These are phyloP conservation scores for Plasmodium vinckei DNA, from an alignment of 169 alveolate genomes.

Conservation along the genomic window DNA sequence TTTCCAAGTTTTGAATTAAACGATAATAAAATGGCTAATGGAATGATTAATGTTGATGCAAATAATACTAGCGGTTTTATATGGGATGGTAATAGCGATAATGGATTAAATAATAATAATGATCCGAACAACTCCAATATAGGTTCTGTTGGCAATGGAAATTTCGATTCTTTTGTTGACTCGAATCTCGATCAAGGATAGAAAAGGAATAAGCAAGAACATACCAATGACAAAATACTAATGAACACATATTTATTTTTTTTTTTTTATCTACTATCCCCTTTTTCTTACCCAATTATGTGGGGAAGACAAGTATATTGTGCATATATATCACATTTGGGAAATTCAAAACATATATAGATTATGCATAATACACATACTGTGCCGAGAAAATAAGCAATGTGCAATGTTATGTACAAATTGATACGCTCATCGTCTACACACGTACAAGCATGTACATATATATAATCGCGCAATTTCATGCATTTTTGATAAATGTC, in stretches of 20 bases:
- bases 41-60: background rate
- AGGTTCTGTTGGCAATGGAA: background rate
- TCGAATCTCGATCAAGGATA: constrained; percentile 6
- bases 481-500: background rate
- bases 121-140: background rate
- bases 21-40: background rate
- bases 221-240: background rate
- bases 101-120: background rate
- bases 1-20: constrained; percentile 11
- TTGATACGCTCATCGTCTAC: no score
- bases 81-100: constrained; percentile 21
- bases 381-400: no score
- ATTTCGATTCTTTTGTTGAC: constrained; percentile 11
- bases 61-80: background rate
- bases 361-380: no score
- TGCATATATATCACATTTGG: no score
- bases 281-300: no score
- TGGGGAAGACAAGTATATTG: no score
- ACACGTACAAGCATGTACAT: no score
- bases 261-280: no score
- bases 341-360: no score
- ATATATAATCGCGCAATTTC: background rate
- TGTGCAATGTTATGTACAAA: no score
- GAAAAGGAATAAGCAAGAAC: constrained; percentile 8
- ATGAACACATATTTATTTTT: no score